Conservation (phyloP, 83 land plant species). For the Diphasiastrum complanatum region DNA sequence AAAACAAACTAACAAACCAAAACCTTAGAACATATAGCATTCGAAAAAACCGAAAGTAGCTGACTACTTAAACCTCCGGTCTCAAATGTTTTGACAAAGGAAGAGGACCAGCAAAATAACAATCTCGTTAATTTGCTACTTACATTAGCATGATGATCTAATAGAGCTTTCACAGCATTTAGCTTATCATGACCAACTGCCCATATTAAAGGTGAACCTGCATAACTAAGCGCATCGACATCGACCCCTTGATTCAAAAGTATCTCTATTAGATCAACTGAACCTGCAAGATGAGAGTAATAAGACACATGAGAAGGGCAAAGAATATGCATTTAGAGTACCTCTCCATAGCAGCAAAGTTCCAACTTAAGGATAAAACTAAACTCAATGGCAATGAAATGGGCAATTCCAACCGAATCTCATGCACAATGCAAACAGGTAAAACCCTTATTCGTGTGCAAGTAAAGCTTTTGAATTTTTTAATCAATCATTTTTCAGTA, state of each 20-base stretch:
- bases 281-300: slow-evolving; percentile 62
- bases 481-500: no score
- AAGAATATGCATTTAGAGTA: neutral
- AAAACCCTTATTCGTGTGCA: no score
- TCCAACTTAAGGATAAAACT: no score
- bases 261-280: slow-evolving; percentile 57
- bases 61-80: neutral
- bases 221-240: slow-evolving; percentile 76
- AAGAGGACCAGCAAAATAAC: no score
- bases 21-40: neutral
- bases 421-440: no score
- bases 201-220: slow-evolving; percentile 95
- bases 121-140: no score
- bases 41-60: neutral
- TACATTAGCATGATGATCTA: slow-evolving; percentile 87
- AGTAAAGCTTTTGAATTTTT: no score
- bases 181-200: slow-evolving; percentile 86
- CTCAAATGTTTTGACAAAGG: no score
- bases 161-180: slow-evolving; percentile 59
- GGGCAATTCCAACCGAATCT: no score
- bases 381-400: no score
- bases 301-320: no score
- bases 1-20: no score
- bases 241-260: slow-evolving; percentile 61
- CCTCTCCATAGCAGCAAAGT: neutral